Evolutionary conservation across 1,284 basidiomycete species (phyloP).

Genomic region (Heliocybe sulcata): DNA sequence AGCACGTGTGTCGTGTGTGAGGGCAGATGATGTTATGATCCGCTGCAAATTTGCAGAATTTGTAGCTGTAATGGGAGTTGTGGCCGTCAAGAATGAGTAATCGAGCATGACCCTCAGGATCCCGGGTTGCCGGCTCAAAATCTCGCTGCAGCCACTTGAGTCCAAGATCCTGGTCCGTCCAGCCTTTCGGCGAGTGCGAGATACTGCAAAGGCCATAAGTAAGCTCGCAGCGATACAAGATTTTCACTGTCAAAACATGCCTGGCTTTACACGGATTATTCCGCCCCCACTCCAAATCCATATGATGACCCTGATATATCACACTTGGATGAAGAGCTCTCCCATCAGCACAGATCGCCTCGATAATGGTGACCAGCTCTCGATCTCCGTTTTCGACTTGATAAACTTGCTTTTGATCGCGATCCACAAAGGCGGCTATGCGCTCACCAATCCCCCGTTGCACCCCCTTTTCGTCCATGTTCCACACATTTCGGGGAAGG

Average conservation of each 20-base stretch:
- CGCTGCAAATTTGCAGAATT: slow-evolving; percentile 19
- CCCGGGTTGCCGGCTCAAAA: slow-evolving; percentile 20
- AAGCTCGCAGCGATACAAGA: background rate
- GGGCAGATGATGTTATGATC: slow-evolving; percentile 19
- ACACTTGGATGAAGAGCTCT: slow-evolving; percentile 19
- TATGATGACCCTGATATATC: slow-evolving; percentile 21
- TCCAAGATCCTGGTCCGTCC: slow-evolving; percentile 32
- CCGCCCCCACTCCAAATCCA: slow-evolving; percentile 17
- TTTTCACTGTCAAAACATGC: slow-evolving; percentile 13
- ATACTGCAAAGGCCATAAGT: slow-evolving; percentile 9
- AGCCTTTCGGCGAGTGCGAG: slow-evolving; percentile 25
- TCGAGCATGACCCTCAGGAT: slow-evolving; percentile 13
- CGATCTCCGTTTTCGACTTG: slow-evolving; percentile 18
- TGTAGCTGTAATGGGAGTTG: slow-evolving; percentile 27
- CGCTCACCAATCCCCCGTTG: slow-evolving; percentile 21
- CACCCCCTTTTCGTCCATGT: slow-evolving; percentile 32
- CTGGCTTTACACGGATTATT: slow-evolving; percentile 21
- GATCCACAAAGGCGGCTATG: slow-evolving; percentile 16
- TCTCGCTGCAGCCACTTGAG: slow-evolving; percentile 24
- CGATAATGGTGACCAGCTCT: slow-evolving; percentile 28
- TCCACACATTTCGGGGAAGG: slow-evolving; percentile 18
- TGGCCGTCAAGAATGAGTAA: slow-evolving; percentile 36
- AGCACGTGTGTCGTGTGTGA: slow-evolving; percentile 19
- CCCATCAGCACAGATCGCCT: slow-evolving; percentile 28
- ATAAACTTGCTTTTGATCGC: slow-evolving; percentile 13